phyloP scores from a whole-genome alignment of 305 asterid genomes.

The Caryopteris hybrid region DNA sequence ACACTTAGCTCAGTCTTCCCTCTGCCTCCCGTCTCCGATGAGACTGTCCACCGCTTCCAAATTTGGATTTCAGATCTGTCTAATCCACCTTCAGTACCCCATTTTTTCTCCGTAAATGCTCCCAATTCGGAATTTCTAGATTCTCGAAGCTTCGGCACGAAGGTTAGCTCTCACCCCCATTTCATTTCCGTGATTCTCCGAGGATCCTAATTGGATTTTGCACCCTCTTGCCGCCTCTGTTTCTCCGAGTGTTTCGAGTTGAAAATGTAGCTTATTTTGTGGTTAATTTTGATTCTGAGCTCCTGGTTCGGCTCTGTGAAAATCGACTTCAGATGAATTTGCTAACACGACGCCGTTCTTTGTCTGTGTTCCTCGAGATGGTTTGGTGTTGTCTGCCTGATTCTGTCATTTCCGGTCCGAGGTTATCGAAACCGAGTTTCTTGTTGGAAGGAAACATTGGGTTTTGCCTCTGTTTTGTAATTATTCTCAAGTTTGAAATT shows the following conservation, averaged over 20 bases:
- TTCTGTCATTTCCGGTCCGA: neutral
- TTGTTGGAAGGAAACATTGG: neutral
- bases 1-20: slow-evolving; percentile 5
- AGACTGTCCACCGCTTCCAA: slow-evolving; percentile 18
- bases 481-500: slow-evolving; percentile 9
- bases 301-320: neutral
- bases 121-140: neutral
- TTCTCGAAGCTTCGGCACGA: neutral
- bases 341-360: neutral
- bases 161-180: slow-evolving; percentile 12
- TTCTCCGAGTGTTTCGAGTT: neutral
- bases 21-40: slow-evolving; percentile 23
- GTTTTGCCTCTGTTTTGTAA: neutral
- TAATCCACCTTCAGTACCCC: slow-evolving; percentile 8
- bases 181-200: slow-evolving; percentile 6
- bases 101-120: slow-evolving; percentile 17
- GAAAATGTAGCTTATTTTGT: slow-evolving; percentile 14
- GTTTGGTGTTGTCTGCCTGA: no score
- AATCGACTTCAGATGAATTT: neutral
- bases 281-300: slow-evolving; percentile 1
- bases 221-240: slow-evolving; percentile 3
- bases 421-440: neutral
- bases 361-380: neutral
- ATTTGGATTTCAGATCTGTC: slow-evolving; percentile 33
- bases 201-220: no score